phyloP scores from a whole-genome alignment of 257 asterid genomes.

The Nicotiana otophora region DNA sequence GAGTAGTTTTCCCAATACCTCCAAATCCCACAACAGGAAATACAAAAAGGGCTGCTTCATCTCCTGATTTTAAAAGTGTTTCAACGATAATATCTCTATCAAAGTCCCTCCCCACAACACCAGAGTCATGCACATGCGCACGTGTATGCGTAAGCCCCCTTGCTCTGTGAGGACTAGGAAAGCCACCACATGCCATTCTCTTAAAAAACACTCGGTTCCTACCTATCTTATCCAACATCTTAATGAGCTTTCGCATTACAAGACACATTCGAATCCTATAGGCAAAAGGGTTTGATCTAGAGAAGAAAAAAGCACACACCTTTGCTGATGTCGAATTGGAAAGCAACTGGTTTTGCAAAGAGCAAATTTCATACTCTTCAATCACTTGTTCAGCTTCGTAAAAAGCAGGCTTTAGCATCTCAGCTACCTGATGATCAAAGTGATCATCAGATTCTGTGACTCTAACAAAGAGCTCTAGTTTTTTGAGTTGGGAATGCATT shows the following conservation, averaged over 20 bases:
- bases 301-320: background rate
- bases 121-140: slow-evolving; percentile 13
- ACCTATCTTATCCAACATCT: background rate
- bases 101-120: slow-evolving; percentile 10
- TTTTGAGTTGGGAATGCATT: background rate
- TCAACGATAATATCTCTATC: slow-evolving; percentile 16
- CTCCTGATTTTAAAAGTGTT: background rate
- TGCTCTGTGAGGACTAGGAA: background rate
- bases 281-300: background rate
- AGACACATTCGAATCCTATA: background rate
- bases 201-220: background rate
- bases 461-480: background rate
- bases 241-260: background rate
- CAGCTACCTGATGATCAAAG: background rate
- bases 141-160: background rate
- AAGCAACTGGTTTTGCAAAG: background rate
- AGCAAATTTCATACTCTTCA: background rate
- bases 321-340: background rate
- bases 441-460: too few relatives aligned
- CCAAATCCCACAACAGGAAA: slow-evolving; percentile 29
- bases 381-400: background rate
- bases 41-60: slow-evolving; percentile 12
- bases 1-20: slow-evolving; percentile 32
- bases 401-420: background rate
- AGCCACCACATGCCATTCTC: background rate